Base-by-base conservation (phyloP, 352 stramenopile species). In the Globisporangium cylindrosporum region DNA sequence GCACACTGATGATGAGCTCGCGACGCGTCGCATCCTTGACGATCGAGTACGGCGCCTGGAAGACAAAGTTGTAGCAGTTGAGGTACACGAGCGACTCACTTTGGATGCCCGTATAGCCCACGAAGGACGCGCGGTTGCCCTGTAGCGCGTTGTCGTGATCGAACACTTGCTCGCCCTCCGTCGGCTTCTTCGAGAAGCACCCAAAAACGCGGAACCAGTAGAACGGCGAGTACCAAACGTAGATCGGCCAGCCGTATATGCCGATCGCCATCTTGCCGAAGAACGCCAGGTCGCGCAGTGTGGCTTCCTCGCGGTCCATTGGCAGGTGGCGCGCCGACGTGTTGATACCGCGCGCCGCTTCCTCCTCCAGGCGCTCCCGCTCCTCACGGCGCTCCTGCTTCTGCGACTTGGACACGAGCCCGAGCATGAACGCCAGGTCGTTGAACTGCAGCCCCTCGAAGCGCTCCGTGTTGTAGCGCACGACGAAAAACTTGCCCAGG, bases 221-320 rank as follows among this genome's bases (percentile, higher is more conserved):
- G 65, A 85, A 82, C 34, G 85, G 85, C 59, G 82, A 82, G 71
- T 91, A 92, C 81, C 80, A 91, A 6, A 91, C 70, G 73, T 88
- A 91, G 73, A 93, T 79, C 54, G 80, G 82, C 85, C 85, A 93
- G 46, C 86, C 86, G 62, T 93, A 93, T 71, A 93, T 92, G 15
- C 86, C 86, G 59, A 90, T 87, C 0, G 86, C 81, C 46, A 92
- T 71, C 41, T 77, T 77, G 29, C 80, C 86, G 66, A 91, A 93
- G 62, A 83, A 91, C 10, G 79, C 75, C 59, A 90, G 59, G 62
- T 92, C 81, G 0, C 67, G 67, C 0, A 93, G 73, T 22, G 77
- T 75, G 10, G 70, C 70, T 29, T 83, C 71, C 66, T 93, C 84
- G 15, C 79, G 68, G 9, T 76, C 68, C 0, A 48, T 36, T 0